These are phyloP conservation scores for Euphorbia peplus DNA, from an alignment of 345 rosid genomes.

Conservation along the genomic window DNA sequence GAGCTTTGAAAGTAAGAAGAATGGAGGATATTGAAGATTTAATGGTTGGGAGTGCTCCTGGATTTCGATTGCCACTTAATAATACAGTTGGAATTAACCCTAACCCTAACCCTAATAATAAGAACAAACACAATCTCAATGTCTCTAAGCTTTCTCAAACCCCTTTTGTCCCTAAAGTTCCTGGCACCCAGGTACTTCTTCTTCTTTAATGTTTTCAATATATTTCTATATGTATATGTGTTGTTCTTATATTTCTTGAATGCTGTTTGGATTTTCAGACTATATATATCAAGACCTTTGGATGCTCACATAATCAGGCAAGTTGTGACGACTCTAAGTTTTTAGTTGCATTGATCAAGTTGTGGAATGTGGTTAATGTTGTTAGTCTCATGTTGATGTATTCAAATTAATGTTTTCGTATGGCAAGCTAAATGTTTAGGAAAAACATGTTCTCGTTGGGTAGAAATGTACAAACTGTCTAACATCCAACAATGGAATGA, in stretches of 20 bases:
- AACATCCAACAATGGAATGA: not conserved
- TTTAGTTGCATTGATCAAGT: not conserved
- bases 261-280: conserved; percentile 48
- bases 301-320: conserved; percentile 95
- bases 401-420: no score
- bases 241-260: not conserved
- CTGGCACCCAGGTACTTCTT: conserved; percentile 69
- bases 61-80: conserved; percentile 66
- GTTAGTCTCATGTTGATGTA: not conserved
- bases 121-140: conserved; percentile 28
- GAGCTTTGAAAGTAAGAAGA: conserved; percentile 11
- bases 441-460: not conserved
- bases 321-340: conserved; percentile 22
- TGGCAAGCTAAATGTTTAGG: not conserved
- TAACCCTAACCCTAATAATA: conserved; percentile 46
- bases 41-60: conserved; percentile 50
- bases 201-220: not conserved
- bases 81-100: conserved; percentile 49
- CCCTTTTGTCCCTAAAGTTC: conserved; percentile 46
- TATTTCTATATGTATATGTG: not conserved
- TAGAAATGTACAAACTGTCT: not conserved
- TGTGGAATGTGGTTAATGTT: not conserved
- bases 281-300: conserved; percentile 82
- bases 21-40: conserved; percentile 95
- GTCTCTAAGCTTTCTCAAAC: conserved; percentile 28